A percentile compares a stretch with the other conserved stretches of the same genome.
phyloP scores from a whole-genome alignment of 139 green algal species.

The Chlorella sp. region DNA sequence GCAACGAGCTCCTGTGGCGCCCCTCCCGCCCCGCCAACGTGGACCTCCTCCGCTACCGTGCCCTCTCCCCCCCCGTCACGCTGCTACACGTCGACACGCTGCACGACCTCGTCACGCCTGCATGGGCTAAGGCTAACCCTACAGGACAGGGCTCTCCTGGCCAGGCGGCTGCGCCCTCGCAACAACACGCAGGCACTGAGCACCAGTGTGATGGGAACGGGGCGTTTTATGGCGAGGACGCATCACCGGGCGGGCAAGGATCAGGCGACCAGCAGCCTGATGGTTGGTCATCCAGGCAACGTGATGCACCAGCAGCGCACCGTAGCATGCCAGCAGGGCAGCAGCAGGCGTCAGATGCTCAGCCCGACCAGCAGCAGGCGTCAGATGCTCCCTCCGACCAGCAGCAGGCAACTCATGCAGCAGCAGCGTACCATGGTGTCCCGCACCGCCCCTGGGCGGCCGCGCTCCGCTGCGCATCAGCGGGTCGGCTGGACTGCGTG shows the following conservation, averaged over 20 bases:
- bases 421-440: not conserved
- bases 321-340: not conserved
- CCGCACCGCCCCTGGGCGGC: not conserved
- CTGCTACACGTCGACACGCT: too few species aligned
- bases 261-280: too few species aligned
- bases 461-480: not conserved
- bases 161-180: not conserved
- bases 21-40: constrained; percentile 13
- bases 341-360: too few species aligned
- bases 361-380: not conserved
- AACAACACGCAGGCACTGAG: not conserved
- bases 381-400: not conserved
- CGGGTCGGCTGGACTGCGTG: constrained; percentile 20
- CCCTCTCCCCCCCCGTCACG: not conserved
- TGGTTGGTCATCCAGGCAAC: too few species aligned
- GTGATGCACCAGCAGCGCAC: too few species aligned
- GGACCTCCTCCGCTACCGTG: not conserved
- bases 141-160: not conserved
- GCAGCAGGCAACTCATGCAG: not conserved
- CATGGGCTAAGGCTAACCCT: too few species aligned
- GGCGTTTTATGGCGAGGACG: too few species aligned
- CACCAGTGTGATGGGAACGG: not conserved
- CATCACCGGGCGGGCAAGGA: too few species aligned
- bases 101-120: too few species aligned
- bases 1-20: constrained; percentile 22